These are phyloP conservation scores for Vigna unguiculata DNA, from an alignment of 306 rosid genomes.

Conservation along the genomic window DNA sequence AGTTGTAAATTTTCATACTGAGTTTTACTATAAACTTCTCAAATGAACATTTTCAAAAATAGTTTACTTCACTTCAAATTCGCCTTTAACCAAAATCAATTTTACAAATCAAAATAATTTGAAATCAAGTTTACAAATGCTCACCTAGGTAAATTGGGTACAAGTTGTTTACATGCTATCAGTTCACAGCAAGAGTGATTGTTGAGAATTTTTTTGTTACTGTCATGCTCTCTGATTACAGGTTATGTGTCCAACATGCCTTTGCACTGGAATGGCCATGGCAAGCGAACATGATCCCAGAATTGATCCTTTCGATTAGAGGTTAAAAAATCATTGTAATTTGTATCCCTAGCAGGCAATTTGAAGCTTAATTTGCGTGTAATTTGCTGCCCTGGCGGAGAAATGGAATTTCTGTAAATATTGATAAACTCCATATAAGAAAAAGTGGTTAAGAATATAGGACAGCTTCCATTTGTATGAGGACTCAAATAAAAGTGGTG, in stretches of 20 bases:
- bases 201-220: conserved; percentile 17
- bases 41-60: not conserved
- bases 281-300: conserved; percentile 98
- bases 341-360: not conserved
- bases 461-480: not conserved
- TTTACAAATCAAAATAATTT: not conserved
- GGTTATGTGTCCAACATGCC: conserved; percentile 99
- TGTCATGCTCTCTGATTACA: conserved; percentile 44
- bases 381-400: conserved; percentile 14
- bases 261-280: conserved; percentile 99
- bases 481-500: conserved; percentile 9
- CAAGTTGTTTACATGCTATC: not conserved
- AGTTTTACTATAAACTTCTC: not conserved
- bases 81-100: not conserved
- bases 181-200: not conserved
- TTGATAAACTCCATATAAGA: conserved; percentile 18
- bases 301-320: conserved; percentile 91
- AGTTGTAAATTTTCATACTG: not conserved
- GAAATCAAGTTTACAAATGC: not conserved
- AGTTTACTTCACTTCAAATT: not conserved
- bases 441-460: conserved; percentile 1
- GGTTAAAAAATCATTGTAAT: not conserved
- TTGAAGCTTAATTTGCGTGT: conserved; percentile 11
- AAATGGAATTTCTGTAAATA: conserved; percentile 49
- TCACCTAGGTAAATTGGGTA: not conserved